Conservation (phyloP, 192 early-diverging fungal genomes). For the Chytriomyces hyalinus region DNA sequence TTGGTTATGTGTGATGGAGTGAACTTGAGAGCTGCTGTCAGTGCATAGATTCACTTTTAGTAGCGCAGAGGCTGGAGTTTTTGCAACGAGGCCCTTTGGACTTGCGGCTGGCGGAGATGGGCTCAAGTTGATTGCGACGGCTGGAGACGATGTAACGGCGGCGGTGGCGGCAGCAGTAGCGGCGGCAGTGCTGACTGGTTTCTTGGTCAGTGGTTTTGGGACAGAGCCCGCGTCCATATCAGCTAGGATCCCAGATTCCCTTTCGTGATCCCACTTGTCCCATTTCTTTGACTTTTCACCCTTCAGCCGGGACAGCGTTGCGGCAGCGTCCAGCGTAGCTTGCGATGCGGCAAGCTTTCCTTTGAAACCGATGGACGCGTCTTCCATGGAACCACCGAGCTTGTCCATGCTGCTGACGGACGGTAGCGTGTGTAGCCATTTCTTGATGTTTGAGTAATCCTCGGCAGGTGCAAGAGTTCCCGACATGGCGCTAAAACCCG, state of each 20-base stretch:
- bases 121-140: no score
- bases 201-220: neutral
- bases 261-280: neutral
- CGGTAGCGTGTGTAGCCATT: neutral
- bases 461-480: no score
- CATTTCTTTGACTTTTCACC: neutral
- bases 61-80: no score
- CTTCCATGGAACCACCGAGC: slow-evolving; percentile 9
- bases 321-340: neutral
- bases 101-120: no score
- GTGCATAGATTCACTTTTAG: no score
- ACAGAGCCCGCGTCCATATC: neutral
- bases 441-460: neutral
- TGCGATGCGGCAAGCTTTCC: neutral
- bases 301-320: neutral
- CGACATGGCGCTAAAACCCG: no score
- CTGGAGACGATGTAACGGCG: neutral
- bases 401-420: slow-evolving; percentile 8
- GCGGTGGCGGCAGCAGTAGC: neutral
- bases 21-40: no score
- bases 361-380: neutral
- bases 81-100: no score
- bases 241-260: neutral
- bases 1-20: no score
- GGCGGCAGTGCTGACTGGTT: neutral